Conservation (phyloP, 257 asterid species). For the Cruciata laevipes region DNA sequence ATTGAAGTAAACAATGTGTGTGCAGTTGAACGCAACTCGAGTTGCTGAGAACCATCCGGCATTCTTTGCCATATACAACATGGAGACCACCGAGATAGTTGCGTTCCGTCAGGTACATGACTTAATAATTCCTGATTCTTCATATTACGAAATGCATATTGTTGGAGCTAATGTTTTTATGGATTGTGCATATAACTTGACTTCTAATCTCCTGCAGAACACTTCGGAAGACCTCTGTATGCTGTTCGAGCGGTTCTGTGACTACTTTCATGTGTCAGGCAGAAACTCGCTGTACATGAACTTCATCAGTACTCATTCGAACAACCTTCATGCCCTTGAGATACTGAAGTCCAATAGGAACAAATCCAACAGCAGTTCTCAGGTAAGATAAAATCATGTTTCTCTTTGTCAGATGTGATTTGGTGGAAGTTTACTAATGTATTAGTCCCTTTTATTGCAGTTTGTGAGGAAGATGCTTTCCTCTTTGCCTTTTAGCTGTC, state of each 20-base stretch:
- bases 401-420: neutral
- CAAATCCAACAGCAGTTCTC: conserved; percentile 67
- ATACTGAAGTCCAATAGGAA: conserved; percentile 58
- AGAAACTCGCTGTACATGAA: conserved; percentile 61
- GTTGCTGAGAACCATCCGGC: conserved; percentile 84
- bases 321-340: conserved; percentile 76
- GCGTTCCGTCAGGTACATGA: conserved; percentile 76
- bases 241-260: conserved; percentile 74
- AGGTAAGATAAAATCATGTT: conserved; percentile 31
- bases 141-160: conserved; percentile 11
- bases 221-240: conserved; percentile 83
- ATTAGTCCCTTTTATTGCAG: conserved; percentile 36
- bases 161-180: neutral
- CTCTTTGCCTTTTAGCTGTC: conserved; percentile 71
- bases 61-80: conserved; percentile 91
- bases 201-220: conserved; percentile 44
- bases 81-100: conserved; percentile 89
- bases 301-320: conserved; percentile 76
- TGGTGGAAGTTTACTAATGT: neutral
- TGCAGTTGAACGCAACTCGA: conserved; percentile 57
- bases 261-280: conserved; percentile 79
- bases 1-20: conserved; percentile 9
- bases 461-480: conserved; percentile 81
- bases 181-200: neutral
- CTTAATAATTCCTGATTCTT: neutral